Evolutionary conservation across 495 filamentous ascomycete genomes (phyloP).

Genomic region (Rhypophila decipiens): DNA sequence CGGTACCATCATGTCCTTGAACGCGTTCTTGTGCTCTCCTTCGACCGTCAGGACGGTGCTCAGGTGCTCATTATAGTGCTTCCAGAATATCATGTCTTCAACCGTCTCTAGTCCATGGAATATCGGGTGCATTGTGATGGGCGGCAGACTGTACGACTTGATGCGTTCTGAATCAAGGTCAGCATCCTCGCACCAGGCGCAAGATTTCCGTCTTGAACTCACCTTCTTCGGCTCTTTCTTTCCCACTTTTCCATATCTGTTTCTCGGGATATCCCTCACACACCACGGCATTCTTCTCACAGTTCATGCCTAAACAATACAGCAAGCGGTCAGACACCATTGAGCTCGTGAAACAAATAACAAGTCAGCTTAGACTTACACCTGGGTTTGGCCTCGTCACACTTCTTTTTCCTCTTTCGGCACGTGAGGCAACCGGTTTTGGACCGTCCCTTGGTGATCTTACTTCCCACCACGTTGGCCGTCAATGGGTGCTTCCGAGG

Average conservation of each 20-base stretch:
- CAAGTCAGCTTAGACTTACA: conserved; percentile 46
- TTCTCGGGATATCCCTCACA: conserved; percentile 92
- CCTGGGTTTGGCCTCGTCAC: conserved; percentile 85
- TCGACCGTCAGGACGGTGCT: conserved; percentile 78
- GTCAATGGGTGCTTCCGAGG: conserved; percentile 77
- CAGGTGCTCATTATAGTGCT: conserved; percentile 78
- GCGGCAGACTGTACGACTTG: conserved; percentile 38
- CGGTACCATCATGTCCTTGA: conserved; percentile 80
- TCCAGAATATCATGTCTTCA: conserved; percentile 75
- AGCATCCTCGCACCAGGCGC: conserved; percentile 13
- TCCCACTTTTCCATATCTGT: conserved; percentile 79
- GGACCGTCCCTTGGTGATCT: conserved; percentile 78
- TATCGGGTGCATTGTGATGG: conserved; percentile 65
- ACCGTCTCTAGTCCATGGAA: conserved; percentile 83
- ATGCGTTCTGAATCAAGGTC: conserved; percentile 34
- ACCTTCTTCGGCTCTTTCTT: conserved; percentile 72
- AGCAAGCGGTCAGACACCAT: too few relatives aligned
- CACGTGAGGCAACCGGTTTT: conserved; percentile 95
- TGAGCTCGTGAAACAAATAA: not conserved
- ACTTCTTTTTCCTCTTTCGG: conserved; percentile 92
- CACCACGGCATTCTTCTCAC: conserved; percentile 87
- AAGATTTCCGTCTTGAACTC: conserved; percentile 11
- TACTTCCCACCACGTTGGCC: conserved; percentile 42
- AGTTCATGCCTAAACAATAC: conserved; percentile 62
- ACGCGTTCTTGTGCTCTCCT: conserved; percentile 79